Evolutionary conservation across 2,329 filamentous ascomycete genomes (phyloP).

Genomic region (Laburnicola sp.): DNA sequence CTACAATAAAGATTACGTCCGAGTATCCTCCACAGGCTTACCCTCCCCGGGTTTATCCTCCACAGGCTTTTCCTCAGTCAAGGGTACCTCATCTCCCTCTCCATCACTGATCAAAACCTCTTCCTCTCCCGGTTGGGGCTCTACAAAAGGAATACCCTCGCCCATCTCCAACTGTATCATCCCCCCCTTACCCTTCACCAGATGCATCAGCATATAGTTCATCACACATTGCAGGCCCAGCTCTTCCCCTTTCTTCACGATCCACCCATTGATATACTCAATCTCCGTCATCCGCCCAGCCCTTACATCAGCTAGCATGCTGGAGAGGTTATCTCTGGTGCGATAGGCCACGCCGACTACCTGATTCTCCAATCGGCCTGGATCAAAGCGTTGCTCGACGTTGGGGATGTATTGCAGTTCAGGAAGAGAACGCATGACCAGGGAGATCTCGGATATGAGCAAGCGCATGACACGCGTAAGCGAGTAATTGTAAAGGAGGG

Average conservation of each 20-base stretch:
- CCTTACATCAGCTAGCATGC: conserved; percentile 69
- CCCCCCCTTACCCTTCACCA: conserved; percentile 71
- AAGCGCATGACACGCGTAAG: conserved; percentile 68
- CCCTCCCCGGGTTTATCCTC: not conserved
- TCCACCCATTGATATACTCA: conserved; percentile 85
- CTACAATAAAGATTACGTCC: too few relatives aligned
- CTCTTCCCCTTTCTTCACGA: conserved; percentile 71
- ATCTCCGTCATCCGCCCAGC: conserved; percentile 70
- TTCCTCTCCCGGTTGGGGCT: conserved; percentile 7
- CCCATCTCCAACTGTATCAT: conserved; percentile 48
- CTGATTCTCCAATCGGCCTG: conserved; percentile 64
- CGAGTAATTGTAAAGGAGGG: conserved; percentile 67
- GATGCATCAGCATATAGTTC: conserved; percentile 71
- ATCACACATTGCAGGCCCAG: conserved; percentile 71
- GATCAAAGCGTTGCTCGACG: conserved; percentile 61
- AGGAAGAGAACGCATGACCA: conserved; percentile 72
- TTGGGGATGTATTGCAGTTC: conserved; percentile 68
- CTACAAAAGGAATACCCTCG: conserved; percentile 46
- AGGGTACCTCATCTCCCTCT: not conserved
- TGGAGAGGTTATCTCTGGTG: conserved; percentile 62
- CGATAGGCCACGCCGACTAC: conserved; percentile 57
- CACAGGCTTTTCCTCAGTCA: not conserved
- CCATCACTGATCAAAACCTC: conserved; percentile 3
- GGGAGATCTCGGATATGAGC: conserved; percentile 73
- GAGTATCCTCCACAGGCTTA: not conserved